phyloP scores from a whole-genome alignment of 108 stramenopile species.

The Nannochloropsis salina region DNA sequence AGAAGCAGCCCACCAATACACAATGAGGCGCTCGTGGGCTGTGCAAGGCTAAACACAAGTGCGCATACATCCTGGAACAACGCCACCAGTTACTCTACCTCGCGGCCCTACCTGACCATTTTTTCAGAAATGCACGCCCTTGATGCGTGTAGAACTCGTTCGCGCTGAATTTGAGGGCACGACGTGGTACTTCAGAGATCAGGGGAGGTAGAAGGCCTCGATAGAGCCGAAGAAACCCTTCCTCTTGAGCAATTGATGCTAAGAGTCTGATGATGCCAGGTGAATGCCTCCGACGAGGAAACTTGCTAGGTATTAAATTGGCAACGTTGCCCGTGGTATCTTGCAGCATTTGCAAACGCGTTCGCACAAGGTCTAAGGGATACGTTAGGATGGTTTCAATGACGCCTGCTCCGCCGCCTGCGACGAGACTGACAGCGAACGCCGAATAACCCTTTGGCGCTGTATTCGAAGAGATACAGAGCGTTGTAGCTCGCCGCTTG shows the following conservation, averaged over 20 bases:
- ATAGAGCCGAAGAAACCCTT: background rate
- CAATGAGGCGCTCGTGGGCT: too few relatives aligned
- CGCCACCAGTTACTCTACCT: too few relatives aligned
- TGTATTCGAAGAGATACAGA: too few relatives aligned
- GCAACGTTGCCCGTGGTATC: background rate
- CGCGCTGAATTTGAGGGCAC: constrained; percentile 12
- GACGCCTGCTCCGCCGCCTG: background rate
- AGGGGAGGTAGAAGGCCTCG: background rate
- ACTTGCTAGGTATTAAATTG: too few relatives aligned
- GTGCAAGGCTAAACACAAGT: background rate
- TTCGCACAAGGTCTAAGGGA: constrained; percentile 9
- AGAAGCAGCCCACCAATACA: background rate
- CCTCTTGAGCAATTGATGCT: background rate
- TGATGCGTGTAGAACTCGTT: background rate
- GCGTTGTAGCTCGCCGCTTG: too few relatives aligned
- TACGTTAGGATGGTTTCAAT: background rate
- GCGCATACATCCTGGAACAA: too few relatives aligned
- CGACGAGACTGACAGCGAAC: background rate
- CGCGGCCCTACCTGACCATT: too few relatives aligned
- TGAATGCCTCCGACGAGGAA: too few relatives aligned
- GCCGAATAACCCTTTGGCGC: background rate
- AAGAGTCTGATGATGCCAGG: background rate
- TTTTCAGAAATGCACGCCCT: background rate
- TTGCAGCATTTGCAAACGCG: background rate
- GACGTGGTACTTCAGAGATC: background rate